A percentile compares a stretch with the other conserved stretches of the same genome.
Conservation (phyloP, 2,329 filamentous ascomycete species). For the Trichoderma endophyticum region DNA sequence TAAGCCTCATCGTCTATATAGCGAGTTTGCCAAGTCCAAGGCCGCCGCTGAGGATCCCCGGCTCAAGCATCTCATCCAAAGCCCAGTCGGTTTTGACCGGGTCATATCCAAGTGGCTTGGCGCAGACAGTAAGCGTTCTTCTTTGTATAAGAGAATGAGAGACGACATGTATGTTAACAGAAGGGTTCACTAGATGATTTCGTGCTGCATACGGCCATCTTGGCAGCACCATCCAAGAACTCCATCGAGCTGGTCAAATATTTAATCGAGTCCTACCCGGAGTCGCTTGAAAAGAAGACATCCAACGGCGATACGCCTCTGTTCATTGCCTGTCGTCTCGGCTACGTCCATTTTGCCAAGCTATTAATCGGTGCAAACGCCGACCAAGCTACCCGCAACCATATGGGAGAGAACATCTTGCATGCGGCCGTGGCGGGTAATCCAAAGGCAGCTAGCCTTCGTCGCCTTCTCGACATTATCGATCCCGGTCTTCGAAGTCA, state of each 20-base stretch:
- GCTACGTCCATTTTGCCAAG: slow-evolving; percentile 53
- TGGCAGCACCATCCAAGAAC: slow-evolving; percentile 39
- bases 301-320: slow-evolving; percentile 62
- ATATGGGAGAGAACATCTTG: slow-evolving; percentile 62
- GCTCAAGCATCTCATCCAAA: slow-evolving; percentile 58
- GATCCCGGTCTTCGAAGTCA: slow-evolving; percentile 53
- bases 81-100: slow-evolving; percentile 60
- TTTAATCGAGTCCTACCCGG: slow-evolving; percentile 59
- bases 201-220: slow-evolving; percentile 63
- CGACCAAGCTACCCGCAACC: slow-evolving; percentile 63
- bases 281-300: slow-evolving; percentile 59
- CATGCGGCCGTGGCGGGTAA: slow-evolving; percentile 50
- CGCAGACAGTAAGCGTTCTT: slow-evolving; percentile 50
- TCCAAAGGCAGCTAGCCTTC: slow-evolving; percentile 37
- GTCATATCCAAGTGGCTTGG: slow-evolving; percentile 61
- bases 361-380: slow-evolving; percentile 66
- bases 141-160: background rate
- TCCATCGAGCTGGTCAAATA: slow-evolving; percentile 60
- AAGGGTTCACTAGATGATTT: slow-evolving; percentile 48
- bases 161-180: slow-evolving; percentile 23
- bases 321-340: slow-evolving; percentile 59
- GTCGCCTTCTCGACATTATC: slow-evolving; percentile 55
- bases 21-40: slow-evolving; percentile 61
- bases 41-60: slow-evolving; percentile 58
- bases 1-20: slow-evolving; percentile 63